Conservation (phyloP, 805 yeast genomes). For the Candida fluviatilis region DNA sequence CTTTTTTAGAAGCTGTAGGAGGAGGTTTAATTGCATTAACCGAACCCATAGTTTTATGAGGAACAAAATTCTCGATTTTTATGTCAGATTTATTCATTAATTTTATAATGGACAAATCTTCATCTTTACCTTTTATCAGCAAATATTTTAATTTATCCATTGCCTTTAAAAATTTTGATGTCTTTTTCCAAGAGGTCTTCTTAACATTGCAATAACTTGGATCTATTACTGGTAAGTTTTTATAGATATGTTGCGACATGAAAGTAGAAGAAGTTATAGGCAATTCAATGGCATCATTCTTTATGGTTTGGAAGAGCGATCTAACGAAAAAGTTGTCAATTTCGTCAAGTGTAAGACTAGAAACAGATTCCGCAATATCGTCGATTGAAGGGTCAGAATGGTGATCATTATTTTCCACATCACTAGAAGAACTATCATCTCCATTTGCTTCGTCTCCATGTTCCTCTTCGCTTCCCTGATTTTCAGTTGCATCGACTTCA, state of each 20-base stretch:
- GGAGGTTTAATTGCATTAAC: constrained; percentile 8
- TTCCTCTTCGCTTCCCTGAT: too few species aligned
- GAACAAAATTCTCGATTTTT: constrained; percentile 55
- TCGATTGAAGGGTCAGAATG: constrained; percentile 9
- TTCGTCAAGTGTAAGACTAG: constrained; percentile 52
- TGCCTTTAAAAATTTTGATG: constrained; percentile 77
- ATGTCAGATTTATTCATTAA: constrained; percentile 44
- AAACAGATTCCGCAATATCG: constrained; percentile 33
- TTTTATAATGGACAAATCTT: constrained; percentile 60
- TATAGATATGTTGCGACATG: constrained; percentile 64
- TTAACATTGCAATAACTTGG: constrained; percentile 54
- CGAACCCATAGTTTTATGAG: constrained; percentile 44
- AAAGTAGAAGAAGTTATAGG: constrained; percentile 76
- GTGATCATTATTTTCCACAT: neutral
- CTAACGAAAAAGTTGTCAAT: constrained; percentile 71
- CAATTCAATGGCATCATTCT: constrained; percentile 48
- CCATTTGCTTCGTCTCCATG: constrained; percentile 5
- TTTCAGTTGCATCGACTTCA: constrained; percentile 7
- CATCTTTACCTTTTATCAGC: constrained; percentile 79
- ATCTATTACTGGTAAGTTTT: constrained; percentile 71
- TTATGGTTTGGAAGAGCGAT: constrained; percentile 67
- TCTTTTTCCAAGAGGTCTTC: constrained; percentile 85
- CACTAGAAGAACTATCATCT: neutral
- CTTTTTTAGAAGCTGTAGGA: constrained; percentile 21
- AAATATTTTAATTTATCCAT: constrained; percentile 76